These are phyloP conservation scores for Talaromyces sp. DNA, from an alignment of 2,329 filamentous ascomycete species.

Conservation along the genomic window DNA sequence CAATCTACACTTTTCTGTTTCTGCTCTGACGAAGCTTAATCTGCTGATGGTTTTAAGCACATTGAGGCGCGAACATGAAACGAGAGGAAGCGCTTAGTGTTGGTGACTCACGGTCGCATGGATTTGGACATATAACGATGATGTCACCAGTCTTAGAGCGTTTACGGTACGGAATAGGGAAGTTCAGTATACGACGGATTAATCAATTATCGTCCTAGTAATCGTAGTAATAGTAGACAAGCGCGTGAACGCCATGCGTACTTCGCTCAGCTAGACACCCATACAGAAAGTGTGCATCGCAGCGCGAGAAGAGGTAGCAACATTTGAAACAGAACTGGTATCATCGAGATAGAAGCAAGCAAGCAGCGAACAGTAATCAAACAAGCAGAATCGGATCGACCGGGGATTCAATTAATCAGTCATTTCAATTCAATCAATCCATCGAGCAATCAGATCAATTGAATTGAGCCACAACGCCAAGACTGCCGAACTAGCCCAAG, in stretches of 20 bases:
- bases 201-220: slow-evolving; percentile 8
- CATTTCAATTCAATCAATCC: not conserved
- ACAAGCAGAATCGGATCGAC: not conserved
- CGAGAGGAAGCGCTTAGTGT: not conserved
- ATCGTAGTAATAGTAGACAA: slow-evolving; percentile 1
- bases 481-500: not conserved
- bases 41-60: not conserved
- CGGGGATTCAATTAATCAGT: not conserved
- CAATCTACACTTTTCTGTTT: not conserved
- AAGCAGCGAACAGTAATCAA: not conserved
- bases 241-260: slow-evolving; percentile 2
- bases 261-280: slow-evolving; percentile 7
- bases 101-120: not conserved
- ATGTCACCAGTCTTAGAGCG: not conserved
- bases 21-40: not conserved
- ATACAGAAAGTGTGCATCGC: not conserved
- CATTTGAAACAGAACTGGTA: slow-evolving; percentile 37
- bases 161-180: not conserved
- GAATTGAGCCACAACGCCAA: slow-evolving; percentile 4
- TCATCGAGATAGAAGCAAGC: slow-evolving; percentile 26
- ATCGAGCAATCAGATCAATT: not conserved
- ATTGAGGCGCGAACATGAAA: not conserved
- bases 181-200: not conserved
- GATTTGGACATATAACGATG: not conserved
- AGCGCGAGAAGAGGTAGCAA: slow-evolving; percentile 21